These are phyloP conservation scores for Myriosclerotinia scirpicola DNA, from an alignment of 2,329 filamentous ascomycete species.

Conservation along the genomic window DNA sequence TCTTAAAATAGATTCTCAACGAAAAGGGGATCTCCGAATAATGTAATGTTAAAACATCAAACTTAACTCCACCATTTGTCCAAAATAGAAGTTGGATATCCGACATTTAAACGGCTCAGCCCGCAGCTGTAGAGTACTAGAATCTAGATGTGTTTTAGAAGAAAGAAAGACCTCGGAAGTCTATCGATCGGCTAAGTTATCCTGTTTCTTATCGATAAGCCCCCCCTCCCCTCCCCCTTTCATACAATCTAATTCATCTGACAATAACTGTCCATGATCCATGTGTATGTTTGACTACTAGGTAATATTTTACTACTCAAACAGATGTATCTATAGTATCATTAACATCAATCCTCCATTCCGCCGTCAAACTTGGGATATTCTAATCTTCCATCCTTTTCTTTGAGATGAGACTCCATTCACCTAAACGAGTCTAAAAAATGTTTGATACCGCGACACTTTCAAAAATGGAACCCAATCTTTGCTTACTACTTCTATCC, in stretches of 20 bases:
- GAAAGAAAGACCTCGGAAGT: no score
- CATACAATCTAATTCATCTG: neutral
- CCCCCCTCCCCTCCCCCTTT: neutral
- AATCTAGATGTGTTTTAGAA: no score
- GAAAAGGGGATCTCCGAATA: neutral
- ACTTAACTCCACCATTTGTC: neutral
- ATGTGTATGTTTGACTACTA: no score
- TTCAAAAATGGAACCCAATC: constrained; percentile 8
- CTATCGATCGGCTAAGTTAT: neutral
- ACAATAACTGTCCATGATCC: neutral
- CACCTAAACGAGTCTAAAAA: neutral
- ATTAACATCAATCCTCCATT: constrained; percentile 5
- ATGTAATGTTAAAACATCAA: no score
- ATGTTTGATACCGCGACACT: neutral
- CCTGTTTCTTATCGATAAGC: constrained; percentile 12
- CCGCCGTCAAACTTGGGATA: neutral
- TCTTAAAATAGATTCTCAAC: constrained; percentile 9
- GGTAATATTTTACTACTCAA: neutral
- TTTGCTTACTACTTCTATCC: neutral
- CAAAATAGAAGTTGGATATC: neutral
- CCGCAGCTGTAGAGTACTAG: no score
- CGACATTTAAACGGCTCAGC: no score
- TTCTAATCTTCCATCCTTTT: neutral
- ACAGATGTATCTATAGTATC: constrained; percentile 3
- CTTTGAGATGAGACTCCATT: neutral